These are phyloP conservation scores for Leccinum obscurum DNA, from an alignment of 768 basidiomycete genomes.

Conservation along the genomic window DNA sequence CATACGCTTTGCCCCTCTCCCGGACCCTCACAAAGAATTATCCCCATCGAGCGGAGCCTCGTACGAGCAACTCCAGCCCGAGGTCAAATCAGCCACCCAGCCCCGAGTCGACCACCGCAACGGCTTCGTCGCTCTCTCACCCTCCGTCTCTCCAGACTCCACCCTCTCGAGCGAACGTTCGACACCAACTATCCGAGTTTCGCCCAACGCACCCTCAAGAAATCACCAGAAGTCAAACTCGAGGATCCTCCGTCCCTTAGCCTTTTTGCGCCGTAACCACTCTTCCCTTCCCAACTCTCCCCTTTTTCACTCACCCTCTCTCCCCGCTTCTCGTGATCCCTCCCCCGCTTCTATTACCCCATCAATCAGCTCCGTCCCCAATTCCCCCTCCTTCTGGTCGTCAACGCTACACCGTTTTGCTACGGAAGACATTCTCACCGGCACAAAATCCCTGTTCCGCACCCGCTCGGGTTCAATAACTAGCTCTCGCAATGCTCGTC, in stretches of 20 bases:
- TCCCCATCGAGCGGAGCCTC: constrained; percentile 8
- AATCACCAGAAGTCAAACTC: constrained; percentile 9
- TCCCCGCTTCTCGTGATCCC: constrained; percentile 11
- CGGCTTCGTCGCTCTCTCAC: constrained; percentile 14
- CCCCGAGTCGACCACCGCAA: constrained; percentile 8
- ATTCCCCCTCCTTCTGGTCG: constrained; percentile 12
- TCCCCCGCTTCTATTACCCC: constrained; percentile 17
- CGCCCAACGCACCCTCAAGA: background rate
- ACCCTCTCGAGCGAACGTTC: constrained; percentile 22
- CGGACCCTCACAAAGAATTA: constrained; percentile 63
- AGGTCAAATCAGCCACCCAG: constrained; percentile 5
- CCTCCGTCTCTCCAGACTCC: constrained; percentile 21
- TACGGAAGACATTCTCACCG: constrained; percentile 33
- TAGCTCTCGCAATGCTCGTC: background rate
- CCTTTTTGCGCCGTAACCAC: constrained; percentile 21
- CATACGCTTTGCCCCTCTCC: constrained; percentile 86
- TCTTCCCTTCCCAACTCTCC: constrained; percentile 15
- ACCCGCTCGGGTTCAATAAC: constrained; percentile 19
- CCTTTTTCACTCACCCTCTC: constrained; percentile 12
- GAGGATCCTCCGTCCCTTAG: constrained; percentile 23
- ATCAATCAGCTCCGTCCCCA: constrained; percentile 16
- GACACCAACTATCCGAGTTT: constrained; percentile 23
- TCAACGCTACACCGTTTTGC: constrained; percentile 21
- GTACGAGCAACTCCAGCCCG: constrained; percentile 34
- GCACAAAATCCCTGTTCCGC: constrained; percentile 33